A percentile compares a stretch with the other conserved stretches of the same genome.
phyloP scores from a whole-genome alignment of 1,284 basidiomycete species.

The Moesziomyces globuligerus region DNA sequence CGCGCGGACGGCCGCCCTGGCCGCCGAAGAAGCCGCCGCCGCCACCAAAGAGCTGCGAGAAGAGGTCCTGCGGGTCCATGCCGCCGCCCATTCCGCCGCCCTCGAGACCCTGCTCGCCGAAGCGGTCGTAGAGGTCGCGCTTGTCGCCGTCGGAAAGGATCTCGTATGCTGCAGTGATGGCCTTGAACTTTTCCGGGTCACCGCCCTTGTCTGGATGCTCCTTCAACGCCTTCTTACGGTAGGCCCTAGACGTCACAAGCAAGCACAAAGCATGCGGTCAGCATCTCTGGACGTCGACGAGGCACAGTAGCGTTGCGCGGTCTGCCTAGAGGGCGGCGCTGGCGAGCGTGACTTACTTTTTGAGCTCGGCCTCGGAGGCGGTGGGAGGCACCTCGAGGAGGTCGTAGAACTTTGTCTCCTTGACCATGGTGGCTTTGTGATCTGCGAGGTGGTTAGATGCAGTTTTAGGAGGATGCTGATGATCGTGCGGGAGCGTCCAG shows the following conservation, averaged over 20 bases:
- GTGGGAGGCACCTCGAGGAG: slow-evolving; percentile 60
- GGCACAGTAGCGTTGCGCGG: too few relatives aligned
- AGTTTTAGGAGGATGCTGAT: too few relatives aligned
- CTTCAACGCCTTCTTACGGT: slow-evolving; percentile 63
- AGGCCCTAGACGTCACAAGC: slow-evolving; percentile 21
- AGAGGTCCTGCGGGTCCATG: slow-evolving; percentile 97
- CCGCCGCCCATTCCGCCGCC: slow-evolving; percentile 75
- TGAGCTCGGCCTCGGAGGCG: slow-evolving; percentile 62
- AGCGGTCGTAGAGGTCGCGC: slow-evolving; percentile 78
- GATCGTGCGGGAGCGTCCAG: not conserved
- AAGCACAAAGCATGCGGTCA: slow-evolving; percentile 4
- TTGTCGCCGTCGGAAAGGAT: slow-evolving; percentile 89
- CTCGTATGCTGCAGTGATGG: slow-evolving; percentile 96
- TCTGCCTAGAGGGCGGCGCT: not conserved
- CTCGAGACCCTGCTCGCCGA: slow-evolving; percentile 90
- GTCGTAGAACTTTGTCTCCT: slow-evolving; percentile 65
- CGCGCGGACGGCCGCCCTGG: slow-evolving; percentile 74
- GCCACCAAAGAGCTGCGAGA: slow-evolving; percentile 91
- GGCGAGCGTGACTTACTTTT: slow-evolving; percentile 56
- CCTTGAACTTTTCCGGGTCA: slow-evolving; percentile 94
- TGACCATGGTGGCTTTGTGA: slow-evolving; percentile 33
- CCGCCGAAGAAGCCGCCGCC: slow-evolving; percentile 74
- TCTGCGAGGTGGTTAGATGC: not conserved
- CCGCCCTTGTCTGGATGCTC: slow-evolving; percentile 95
- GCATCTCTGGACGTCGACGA: not conserved